phyloP scores from a whole-genome alignment of 176 grass and related monocot species.

The Secale cereale region DNA sequence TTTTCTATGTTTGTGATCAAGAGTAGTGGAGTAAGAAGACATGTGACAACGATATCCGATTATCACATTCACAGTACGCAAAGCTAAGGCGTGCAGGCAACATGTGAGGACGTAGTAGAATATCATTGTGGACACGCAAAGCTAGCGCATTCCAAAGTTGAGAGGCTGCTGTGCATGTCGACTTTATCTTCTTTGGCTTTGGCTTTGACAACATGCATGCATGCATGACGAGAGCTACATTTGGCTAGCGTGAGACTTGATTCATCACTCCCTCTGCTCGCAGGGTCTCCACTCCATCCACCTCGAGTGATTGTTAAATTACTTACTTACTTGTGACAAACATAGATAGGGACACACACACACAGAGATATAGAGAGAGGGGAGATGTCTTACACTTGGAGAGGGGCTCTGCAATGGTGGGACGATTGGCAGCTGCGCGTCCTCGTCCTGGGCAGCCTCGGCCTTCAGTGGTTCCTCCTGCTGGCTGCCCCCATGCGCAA shows the following conservation, averaged over 20 bases:
- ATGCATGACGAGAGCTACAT: neutral
- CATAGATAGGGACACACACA: no score
- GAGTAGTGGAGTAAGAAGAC: no score
- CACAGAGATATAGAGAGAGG: neutral
- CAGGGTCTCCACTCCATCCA: no score
- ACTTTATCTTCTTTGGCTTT: neutral
- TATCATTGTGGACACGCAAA: neutral
- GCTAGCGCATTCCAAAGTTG: neutral
- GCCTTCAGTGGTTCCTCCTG: neutral
- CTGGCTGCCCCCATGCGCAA: neutral
- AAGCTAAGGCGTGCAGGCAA: no score
- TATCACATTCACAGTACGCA: no score
- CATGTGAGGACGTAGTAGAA: neutral
- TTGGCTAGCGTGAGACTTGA: no score
- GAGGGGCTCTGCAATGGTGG: neutral
- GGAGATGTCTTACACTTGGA: neutral
- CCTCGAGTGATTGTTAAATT: no score
- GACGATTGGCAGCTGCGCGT: slow-evolving; percentile 9
- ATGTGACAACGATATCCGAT: no score
- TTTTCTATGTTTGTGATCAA: no score
- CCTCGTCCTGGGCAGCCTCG: neutral
- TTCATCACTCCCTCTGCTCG: no score
- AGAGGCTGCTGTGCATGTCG: neutral
- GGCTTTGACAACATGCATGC: neutral
- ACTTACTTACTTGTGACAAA: no score